phyloP scores from a whole-genome alignment of 1,284 basidiomycete species.

The Xerocomus amazonicus region DNA sequence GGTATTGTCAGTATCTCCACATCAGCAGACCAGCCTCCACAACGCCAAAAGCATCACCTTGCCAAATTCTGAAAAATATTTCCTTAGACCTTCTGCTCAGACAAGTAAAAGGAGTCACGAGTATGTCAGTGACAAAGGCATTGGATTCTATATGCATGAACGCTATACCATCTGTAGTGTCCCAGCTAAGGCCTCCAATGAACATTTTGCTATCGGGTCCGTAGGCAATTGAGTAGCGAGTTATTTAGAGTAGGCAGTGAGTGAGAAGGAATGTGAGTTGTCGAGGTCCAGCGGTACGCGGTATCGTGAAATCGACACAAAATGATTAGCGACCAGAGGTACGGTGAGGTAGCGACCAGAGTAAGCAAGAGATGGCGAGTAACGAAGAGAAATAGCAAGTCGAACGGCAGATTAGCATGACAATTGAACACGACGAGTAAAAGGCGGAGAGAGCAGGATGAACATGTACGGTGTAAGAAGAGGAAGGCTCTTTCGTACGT shows the following conservation, averaged over 20 bases:
- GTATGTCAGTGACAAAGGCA: constrained; percentile 38
- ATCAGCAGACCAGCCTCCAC: not conserved
- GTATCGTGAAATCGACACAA: constrained; percentile 37
- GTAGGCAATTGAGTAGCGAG: constrained; percentile 35
- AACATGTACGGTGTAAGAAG: constrained; percentile 24
- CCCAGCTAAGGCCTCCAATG: constrained; percentile 97
- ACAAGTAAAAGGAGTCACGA: constrained; percentile 25
- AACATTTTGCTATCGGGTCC: constrained; percentile 88
- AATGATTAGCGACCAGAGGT: constrained; percentile 35
- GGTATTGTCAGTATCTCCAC: constrained; percentile 14
- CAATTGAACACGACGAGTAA: constrained; percentile 21
- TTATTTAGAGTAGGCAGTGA: constrained; percentile 31
- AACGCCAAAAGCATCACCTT: constrained; percentile 43
- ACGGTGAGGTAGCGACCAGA: constrained; percentile 35
- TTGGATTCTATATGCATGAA: constrained; percentile 37
- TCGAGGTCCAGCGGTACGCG: constrained; percentile 32
- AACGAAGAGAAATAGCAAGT: constrained; percentile 34
- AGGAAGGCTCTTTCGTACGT: constrained; percentile 20
- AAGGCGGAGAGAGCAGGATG: constrained; percentile 12
- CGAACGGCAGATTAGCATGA: constrained; percentile 30
- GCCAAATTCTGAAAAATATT: constrained; percentile 71
- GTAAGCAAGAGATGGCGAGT: constrained; percentile 37
- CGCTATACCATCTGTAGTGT: constrained; percentile 89
- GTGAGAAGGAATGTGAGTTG: constrained; percentile 27
- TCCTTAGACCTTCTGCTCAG: constrained; percentile 61